Base-by-base conservation (phyloP, 345 rosid genomes). In the Lepidium sativum region DNA sequence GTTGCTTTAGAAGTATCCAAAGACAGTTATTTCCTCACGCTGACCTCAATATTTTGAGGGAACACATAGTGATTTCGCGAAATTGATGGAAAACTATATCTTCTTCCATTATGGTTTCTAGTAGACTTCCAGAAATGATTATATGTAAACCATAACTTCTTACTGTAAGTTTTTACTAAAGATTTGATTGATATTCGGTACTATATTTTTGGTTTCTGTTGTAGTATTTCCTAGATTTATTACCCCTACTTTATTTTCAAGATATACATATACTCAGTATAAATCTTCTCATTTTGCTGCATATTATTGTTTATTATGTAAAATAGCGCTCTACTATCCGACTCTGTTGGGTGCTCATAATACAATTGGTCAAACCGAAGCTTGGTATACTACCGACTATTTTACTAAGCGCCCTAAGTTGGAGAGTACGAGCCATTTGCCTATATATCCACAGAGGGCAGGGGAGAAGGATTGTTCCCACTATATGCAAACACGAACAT, bases 391-490 rank as follows among this genome's bases (percentile, higher is more conserved):
- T 71, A 76, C 89, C 54, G 78, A 78, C 81, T 75, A 74, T 75
- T 78, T 82, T 78, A 81, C 83, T 77, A 92, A 92, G 92, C 98
- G 96, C 62, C 76, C 82, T 92, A 89, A 89, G 83, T 74, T 82
- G 80, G 89, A 89, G 86, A 83, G 75, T 81, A 74, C 91, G 50
- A 87, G 86, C 84, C 79, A 81, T 84, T 80, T 85, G 78, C 80
- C 91, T 83, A 71, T 89, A 44, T 92, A 89, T 79, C 97, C 98
- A 43, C 98, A 92, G 76, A 80, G 97, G 77, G 89, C 96, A 15
- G 98, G 98, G 72, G 96, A 87, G 86, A 92, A 89, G 81, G 97
- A 92, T 73, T 92, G 98, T 86, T 87, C 96, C 71, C 88, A 89
- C 86, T 92, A 89, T 89, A 92, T 92, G 98, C 96, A 81, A 71